phyloP scores from a whole-genome alignment of 2,329 filamentous ascomycete genomes.

The Leptographium lundbergii region DNA sequence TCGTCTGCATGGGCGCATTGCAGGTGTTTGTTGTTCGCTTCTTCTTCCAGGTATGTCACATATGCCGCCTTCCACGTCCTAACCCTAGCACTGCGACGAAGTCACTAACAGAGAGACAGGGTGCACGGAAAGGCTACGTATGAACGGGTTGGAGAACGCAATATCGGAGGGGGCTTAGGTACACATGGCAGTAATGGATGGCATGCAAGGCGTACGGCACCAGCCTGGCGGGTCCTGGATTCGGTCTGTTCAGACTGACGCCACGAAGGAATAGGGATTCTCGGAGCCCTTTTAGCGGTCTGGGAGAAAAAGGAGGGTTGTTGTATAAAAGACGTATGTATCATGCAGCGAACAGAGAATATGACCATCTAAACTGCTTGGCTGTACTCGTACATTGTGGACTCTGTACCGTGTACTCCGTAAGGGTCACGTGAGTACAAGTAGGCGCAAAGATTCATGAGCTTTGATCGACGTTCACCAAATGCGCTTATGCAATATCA shows the following conservation, averaged over 20 bases:
- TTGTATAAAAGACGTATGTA: neutral
- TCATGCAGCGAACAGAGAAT: neutral
- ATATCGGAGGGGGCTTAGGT: neutral
- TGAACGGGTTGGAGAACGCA: constrained; percentile 22
- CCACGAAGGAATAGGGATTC: neutral
- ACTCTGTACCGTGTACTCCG: neutral
- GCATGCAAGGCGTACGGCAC: constrained; percentile 1
- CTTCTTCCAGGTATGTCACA: constrained; percentile 73
- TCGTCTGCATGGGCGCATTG: constrained; percentile 87
- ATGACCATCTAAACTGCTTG: neutral
- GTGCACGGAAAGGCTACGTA: constrained; percentile 58
- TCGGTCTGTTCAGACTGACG: neutral
- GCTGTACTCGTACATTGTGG: neutral
- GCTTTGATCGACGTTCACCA: neutral
- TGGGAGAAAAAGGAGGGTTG: neutral
- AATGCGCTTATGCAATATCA: neutral
- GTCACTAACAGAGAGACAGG: constrained; percentile 23
- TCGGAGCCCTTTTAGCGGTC: neutral
- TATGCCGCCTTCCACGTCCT: neutral
- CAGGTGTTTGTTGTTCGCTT: constrained; percentile 97
- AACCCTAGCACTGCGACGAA: neutral
- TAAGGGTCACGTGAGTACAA: neutral
- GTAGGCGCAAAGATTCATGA: no score
- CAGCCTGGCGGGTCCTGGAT: constrained; percentile 1
- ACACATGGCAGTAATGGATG: neutral